phyloP scores from a whole-genome alignment of 2,329 filamentous ascomycete species.

The Penicillium sp. region DNA sequence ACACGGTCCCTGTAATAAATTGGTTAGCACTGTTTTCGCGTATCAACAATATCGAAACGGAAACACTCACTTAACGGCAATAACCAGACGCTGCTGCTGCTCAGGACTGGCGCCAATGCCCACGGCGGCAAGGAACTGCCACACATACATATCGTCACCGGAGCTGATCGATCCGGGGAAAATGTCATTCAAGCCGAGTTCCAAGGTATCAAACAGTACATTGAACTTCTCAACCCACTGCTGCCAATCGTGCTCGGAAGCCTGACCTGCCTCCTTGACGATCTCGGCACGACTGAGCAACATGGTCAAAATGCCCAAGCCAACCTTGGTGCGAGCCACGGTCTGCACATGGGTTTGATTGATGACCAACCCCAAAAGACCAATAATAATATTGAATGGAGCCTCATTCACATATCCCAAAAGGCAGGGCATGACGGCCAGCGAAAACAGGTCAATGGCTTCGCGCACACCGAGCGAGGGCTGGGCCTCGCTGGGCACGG shows the following conservation, averaged over 20 bases:
- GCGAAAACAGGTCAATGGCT: constrained; percentile 86
- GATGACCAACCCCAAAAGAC: constrained; percentile 79
- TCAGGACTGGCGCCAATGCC: constrained; percentile 90
- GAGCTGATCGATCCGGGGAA: constrained; percentile 91
- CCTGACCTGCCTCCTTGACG: constrained; percentile 74
- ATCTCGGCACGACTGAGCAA: constrained; percentile 91
- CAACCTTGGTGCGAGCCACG: constrained; percentile 84
- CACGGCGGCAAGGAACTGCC: constrained; percentile 95
- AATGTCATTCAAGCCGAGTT: constrained; percentile 76
- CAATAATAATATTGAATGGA: constrained; percentile 84
- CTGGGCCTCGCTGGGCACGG: constrained; percentile 68
- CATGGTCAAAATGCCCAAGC: constrained; percentile 86
- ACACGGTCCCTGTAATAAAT: constrained; percentile 66
- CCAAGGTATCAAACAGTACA: constrained; percentile 79
- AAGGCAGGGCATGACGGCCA: constrained; percentile 83
- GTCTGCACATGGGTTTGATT: constrained; percentile 76
- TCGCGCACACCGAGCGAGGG: constrained; percentile 78
- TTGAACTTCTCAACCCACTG: constrained; percentile 85
- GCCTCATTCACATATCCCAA: constrained; percentile 90
- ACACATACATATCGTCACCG: constrained; percentile 92
- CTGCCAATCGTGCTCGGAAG: constrained; percentile 70
- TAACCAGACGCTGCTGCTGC: constrained; percentile 89
- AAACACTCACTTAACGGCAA: constrained; percentile 74
- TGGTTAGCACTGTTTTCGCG: constrained; percentile 14
- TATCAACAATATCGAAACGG: neutral